phyloP scores from a whole-genome alignment of 1,139 yeast genomes.

The Kodamaea sp. region DNA sequence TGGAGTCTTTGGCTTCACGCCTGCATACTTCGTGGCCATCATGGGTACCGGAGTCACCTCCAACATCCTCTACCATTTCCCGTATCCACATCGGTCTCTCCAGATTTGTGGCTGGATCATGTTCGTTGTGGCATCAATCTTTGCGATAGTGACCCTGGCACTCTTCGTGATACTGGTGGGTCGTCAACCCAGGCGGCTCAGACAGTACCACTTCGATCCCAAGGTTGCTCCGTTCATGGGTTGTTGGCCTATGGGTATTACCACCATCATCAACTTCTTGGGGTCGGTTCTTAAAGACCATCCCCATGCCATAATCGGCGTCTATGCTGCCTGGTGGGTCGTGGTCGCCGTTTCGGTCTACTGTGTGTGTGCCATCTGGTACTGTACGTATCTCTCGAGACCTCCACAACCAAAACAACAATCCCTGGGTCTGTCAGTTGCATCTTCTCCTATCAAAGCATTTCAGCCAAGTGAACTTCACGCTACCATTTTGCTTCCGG shows the following conservation, averaged over 20 bases:
- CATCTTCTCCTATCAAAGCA: slow-evolving; percentile 11
- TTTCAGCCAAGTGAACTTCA: slow-evolving; percentile 32
- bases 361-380: slow-evolving; percentile 57
- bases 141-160: slow-evolving; percentile 43
- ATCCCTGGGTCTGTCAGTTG: no score
- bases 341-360: slow-evolving; percentile 52
- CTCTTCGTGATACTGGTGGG: slow-evolving; percentile 40
- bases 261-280: slow-evolving; percentile 62
- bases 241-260: slow-evolving; percentile 75
- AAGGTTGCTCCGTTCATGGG: slow-evolving; percentile 66
- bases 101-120: slow-evolving; percentile 55
- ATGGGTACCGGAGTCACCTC: slow-evolving; percentile 86
- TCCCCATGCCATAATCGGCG: slow-evolving; percentile 37
- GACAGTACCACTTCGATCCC: slow-evolving; percentile 44
- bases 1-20: slow-evolving; percentile 44
- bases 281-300: slow-evolving; percentile 34
- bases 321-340: slow-evolving; percentile 72
- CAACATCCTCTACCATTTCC: slow-evolving; percentile 59
- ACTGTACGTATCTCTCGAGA: slow-evolving; percentile 42
- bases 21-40: slow-evolving; percentile 67
- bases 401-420: slow-evolving; percentile 6
- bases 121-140: slow-evolving; percentile 51
- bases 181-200: slow-evolving; percentile 34
- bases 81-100: slow-evolving; percentile 66
- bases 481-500: slow-evolving; percentile 61